These are phyloP conservation scores for Zasmidium citrigriseum DNA, from an alignment of 2,329 filamentous ascomycete species.

Conservation along the genomic window DNA sequence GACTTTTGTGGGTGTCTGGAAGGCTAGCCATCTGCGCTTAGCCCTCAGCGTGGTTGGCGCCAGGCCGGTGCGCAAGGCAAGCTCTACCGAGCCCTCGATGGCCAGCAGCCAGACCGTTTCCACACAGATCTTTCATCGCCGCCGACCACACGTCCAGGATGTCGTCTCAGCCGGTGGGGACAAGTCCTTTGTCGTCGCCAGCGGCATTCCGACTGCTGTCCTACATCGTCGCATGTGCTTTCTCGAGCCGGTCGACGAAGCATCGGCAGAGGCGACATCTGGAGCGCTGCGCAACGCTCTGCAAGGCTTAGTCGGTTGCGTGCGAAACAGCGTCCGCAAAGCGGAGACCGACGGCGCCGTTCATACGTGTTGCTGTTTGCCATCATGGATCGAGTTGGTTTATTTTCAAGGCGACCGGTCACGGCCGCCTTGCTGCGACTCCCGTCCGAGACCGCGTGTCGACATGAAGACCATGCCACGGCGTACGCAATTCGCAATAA, in stretches of 20 bases:
- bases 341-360: background rate
- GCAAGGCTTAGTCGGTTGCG: background rate
- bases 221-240: background rate
- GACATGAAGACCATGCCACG: background rate
- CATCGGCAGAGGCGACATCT: background rate
- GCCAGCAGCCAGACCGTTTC: background rate
- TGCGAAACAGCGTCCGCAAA: background rate
- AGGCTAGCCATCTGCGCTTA: no score
- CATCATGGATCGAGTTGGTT: background rate
- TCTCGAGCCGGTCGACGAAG: background rate
- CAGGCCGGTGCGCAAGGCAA: background rate
- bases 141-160: background rate
- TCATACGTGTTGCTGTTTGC: background rate
- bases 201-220: background rate
- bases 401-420: background rate
- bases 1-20: background rate
- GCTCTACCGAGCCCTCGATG: background rate
- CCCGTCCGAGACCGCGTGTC: no score
- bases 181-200: background rate
- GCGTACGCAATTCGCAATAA: background rate
- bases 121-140: background rate
- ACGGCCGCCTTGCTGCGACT: background rate
- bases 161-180: background rate
- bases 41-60: background rate
- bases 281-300: background rate